Conservation (phyloP, 345 rosid species). For the Linum tenue region DNA sequence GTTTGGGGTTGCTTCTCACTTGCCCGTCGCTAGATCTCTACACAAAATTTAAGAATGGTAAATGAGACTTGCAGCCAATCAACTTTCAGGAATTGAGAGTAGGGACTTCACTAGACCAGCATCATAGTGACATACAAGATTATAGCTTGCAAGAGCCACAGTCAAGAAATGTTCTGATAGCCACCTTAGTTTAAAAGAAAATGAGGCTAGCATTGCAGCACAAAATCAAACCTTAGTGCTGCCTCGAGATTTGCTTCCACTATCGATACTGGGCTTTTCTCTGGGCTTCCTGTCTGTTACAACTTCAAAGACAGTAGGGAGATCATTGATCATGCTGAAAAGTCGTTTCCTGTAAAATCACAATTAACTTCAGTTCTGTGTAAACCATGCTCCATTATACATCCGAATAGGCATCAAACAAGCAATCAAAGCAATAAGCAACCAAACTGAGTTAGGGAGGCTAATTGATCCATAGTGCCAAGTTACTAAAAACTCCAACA, state of each 20-base stretch:
- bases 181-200: neutral
- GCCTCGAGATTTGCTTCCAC: slow-evolving; percentile 6
- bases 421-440: neutral
- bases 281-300: slow-evolving; percentile 1
- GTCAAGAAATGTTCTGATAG: neutral
- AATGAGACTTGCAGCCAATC: neutral
- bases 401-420: neutral
- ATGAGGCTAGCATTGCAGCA: neutral
- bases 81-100: neutral
- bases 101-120: neutral
- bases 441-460: neutral
- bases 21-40: neutral
- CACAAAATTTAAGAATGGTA: neutral
- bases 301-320: slow-evolving; percentile 3
- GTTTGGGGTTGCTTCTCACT: slow-evolving; percentile 1
- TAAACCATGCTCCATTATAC: neutral
- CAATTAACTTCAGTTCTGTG: neutral
- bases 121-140: neutral
- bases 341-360: neutral
- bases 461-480: too few relatives aligned
- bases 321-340: slow-evolving; percentile 5
- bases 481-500: too few relatives aligned
- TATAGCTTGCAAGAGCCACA: neutral
- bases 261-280: neutral
- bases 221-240: neutral